phyloP scores from a whole-genome alignment of 31 red algal genomes.

The Odonthalia washingtoniensis region DNA sequence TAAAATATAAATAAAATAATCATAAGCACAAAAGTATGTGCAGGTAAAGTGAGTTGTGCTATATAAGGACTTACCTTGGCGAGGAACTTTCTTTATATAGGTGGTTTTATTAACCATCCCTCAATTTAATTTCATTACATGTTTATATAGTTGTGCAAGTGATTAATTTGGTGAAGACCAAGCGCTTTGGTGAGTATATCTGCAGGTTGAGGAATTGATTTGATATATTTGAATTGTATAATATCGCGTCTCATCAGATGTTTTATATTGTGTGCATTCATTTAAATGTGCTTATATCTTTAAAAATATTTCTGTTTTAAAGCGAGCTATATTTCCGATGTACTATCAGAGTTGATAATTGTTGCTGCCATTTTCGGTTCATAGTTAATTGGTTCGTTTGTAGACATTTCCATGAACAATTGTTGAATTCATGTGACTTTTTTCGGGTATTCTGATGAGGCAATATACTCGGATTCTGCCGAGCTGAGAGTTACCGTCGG shows the following conservation, averaged over 20 bases:
- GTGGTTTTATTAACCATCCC: too few relatives aligned
- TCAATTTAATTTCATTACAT: too few relatives aligned
- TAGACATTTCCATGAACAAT: constrained; percentile 25
- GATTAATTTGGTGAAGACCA: too few relatives aligned
- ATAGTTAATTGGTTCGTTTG: neutral
- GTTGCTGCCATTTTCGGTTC: constrained; percentile 10
- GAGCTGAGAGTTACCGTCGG: constrained; percentile 4
- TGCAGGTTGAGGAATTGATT: too few relatives aligned
- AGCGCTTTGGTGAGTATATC: too few relatives aligned
- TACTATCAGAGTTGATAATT: neutral
- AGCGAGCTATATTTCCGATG: neutral
- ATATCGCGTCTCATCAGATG: constrained; percentile 31
- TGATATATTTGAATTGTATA: too few relatives aligned
- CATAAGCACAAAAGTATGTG: too few relatives aligned
- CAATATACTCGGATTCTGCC: constrained; percentile 52
- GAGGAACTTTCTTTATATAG: too few relatives aligned
- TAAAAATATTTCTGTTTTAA: neutral
- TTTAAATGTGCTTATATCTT: constrained; percentile 36
- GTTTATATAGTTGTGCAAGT: too few relatives aligned
- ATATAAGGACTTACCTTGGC: too few relatives aligned
- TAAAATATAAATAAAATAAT: too few relatives aligned
- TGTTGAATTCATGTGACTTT: constrained; percentile 4
- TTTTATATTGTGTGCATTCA: constrained; percentile 31
- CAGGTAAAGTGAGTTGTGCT: too few relatives aligned
- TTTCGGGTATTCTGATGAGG: constrained; percentile 8